A percentile compares a stretch with the other conserved stretches of the same genome.
Evolutionary conservation across 352 stramenopile genomes (phyloP).

Genomic region (Phytophthora brassicae): DNA sequence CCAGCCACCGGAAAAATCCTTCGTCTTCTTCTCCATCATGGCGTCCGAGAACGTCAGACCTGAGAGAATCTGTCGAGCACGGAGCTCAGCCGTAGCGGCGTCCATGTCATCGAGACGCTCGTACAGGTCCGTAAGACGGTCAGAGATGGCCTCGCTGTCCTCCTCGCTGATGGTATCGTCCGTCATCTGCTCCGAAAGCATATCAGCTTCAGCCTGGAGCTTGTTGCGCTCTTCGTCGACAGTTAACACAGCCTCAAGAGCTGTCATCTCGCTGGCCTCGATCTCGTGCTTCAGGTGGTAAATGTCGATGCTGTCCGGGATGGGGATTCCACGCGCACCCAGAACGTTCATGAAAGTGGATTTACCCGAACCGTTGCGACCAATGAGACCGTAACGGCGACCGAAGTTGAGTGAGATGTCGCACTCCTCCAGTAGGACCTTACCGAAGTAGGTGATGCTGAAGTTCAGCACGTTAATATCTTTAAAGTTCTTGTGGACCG

Average conservation of each 20-base stretch:
- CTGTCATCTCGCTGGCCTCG: slow-evolving; percentile 93
- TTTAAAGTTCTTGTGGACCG: slow-evolving; percentile 94
- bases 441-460: slow-evolving; percentile 96
- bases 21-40: slow-evolving; percentile 94
- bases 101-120: slow-evolving; percentile 96
- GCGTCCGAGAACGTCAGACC: slow-evolving; percentile 95
- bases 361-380: slow-evolving; percentile 96
- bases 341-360: slow-evolving; percentile 97
- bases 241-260: slow-evolving; percentile 94
- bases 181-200: slow-evolving; percentile 91
- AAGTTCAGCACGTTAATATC: slow-evolving; percentile 98
- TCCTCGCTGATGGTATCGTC: slow-evolving; percentile 90
- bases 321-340: slow-evolving; percentile 93
- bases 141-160: slow-evolving; percentile 77
- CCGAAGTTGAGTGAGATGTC: slow-evolving; percentile 97
- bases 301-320: slow-evolving; percentile 96
- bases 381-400: slow-evolving; percentile 96
- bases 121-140: slow-evolving; percentile 94
- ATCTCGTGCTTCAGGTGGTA: slow-evolving; percentile 97
- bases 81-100: slow-evolving; percentile 91
- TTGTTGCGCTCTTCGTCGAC: slow-evolving; percentile 94
- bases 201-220: slow-evolving; percentile 92
- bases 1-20: slow-evolving; percentile 95
- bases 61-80: slow-evolving; percentile 93
- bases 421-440: slow-evolving; percentile 95